These are phyloP conservation scores for Drosera spatulata DNA, from an alignment of 179 eudicot genomes.

Conservation along the genomic window DNA sequence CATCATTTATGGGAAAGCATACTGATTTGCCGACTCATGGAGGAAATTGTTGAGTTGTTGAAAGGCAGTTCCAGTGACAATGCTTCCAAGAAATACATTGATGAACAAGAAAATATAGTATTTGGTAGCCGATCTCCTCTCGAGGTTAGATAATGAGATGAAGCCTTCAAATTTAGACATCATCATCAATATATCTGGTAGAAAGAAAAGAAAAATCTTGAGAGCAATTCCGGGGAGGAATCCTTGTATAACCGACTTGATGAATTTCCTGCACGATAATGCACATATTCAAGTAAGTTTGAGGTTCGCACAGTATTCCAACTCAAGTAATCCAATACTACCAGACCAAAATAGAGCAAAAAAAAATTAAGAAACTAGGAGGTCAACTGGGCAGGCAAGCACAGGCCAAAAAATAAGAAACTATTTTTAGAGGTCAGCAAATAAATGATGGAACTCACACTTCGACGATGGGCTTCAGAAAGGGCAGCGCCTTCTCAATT, in stretches of 20 bases:
- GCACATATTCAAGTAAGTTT: slow-evolving; percentile 1
- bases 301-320: not conserved
- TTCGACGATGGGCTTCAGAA: slow-evolving; percentile 53
- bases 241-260: slow-evolving; percentile 57
- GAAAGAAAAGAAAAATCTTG: slow-evolving; percentile 48
- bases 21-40: slow-evolving; percentile 47
- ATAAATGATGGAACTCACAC: slow-evolving; percentile 36
- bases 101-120: slow-evolving; percentile 48
- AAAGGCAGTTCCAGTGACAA: slow-evolving; percentile 57
- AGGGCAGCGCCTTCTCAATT: slow-evolving; percentile 48
- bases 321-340: not conserved
- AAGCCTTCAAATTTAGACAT: slow-evolving; percentile 69
- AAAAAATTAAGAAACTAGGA: no score
- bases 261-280: slow-evolving; percentile 24
- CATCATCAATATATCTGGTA: slow-evolving; percentile 52
- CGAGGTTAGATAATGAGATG: slow-evolving; percentile 37
- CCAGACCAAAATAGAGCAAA: not conserved
- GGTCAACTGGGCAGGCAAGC: no score
- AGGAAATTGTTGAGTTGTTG: slow-evolving; percentile 45
- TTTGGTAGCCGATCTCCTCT: slow-evolving; percentile 57
- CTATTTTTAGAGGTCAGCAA: no score
- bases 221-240: slow-evolving; percentile 62
- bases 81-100: slow-evolving; percentile 62
- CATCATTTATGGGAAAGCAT: slow-evolving; percentile 11
- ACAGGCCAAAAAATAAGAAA: no score